These are phyloP conservation scores for Dryas octopetala DNA, from an alignment of 306 rosid genomes.

Conservation along the genomic window DNA sequence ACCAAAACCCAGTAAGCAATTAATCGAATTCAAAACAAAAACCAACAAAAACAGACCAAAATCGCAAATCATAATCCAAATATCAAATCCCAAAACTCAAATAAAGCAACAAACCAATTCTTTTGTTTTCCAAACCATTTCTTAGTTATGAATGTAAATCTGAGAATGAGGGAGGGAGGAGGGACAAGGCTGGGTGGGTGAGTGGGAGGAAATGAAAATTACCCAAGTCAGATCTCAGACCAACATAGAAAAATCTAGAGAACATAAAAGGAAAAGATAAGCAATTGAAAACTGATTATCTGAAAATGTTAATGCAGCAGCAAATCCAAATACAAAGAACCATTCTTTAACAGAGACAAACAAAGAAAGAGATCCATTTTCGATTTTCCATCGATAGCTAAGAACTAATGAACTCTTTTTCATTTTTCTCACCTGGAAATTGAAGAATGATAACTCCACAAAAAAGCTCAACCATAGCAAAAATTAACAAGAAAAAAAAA, in stretches of 20 bases:
- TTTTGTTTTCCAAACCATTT: no score
- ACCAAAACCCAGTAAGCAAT: no score
- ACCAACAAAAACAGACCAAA: no score
- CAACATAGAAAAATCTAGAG: background rate
- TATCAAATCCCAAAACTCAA: no score
- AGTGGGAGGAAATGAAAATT: background rate
- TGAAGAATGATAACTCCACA: slow-evolving; percentile 9
- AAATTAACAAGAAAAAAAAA: background rate
- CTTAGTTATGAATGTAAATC: no score
- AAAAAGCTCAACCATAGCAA: background rate
- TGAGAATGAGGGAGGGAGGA: no score
- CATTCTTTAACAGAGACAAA: slow-evolving; percentile 1
- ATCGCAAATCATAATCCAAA: no score
- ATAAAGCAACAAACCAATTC: no score
- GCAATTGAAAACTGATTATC: slow-evolving; percentile 10
- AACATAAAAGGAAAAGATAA: slow-evolving; percentile 3
- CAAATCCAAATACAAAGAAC: slow-evolving; percentile 23
- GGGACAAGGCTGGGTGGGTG: no score
- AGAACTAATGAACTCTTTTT: slow-evolving; percentile 14
- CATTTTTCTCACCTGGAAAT: slow-evolving; percentile 8
- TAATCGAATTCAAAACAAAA: no score
- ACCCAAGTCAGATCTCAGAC: slow-evolving; percentile 25
- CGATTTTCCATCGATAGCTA: slow-evolving; percentile 24
- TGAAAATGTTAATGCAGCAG: slow-evolving; percentile 31
- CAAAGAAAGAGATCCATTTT: slow-evolving; percentile 22